Percentiles rank a stretch among this genome's conserved stretches.
Evolutionary conservation across 1,284 basidiomycete species (phyloP).

Genomic region (Melampsora larici-populina): DNA sequence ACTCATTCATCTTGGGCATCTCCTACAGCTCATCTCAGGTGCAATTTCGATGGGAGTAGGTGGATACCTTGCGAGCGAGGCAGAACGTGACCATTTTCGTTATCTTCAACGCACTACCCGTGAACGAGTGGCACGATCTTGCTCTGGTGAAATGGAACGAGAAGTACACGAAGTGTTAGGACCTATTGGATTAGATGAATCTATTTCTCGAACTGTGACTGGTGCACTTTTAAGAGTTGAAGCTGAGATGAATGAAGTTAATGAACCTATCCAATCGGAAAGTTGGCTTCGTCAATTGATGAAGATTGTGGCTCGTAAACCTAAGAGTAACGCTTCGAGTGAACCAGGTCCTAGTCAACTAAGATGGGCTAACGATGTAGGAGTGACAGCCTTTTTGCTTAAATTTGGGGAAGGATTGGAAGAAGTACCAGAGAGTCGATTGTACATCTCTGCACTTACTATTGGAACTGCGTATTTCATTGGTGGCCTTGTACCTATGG

Average conservation of each 20-base stretch:
- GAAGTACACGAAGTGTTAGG: slow-evolving; percentile 85
- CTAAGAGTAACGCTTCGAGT: neutral
- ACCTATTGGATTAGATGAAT: slow-evolving; percentile 80
- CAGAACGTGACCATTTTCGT: slow-evolving; percentile 75
- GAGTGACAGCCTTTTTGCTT: slow-evolving; percentile 81
- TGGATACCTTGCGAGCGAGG: slow-evolving; percentile 91
- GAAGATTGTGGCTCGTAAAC: slow-evolving; percentile 23
- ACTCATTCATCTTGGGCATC: slow-evolving; percentile 8
- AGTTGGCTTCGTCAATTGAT: slow-evolving; percentile 49
- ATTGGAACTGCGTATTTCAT: slow-evolving; percentile 83
- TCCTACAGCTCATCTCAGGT: slow-evolving; percentile 71
- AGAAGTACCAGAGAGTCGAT: slow-evolving; percentile 68
- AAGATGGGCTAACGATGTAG: slow-evolving; percentile 56
- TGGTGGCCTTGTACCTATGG: slow-evolving; percentile 68
- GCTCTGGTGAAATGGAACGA: slow-evolving; percentile 89
- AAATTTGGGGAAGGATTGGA: slow-evolving; percentile 89
- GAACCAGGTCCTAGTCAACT: slow-evolving; percentile 4
- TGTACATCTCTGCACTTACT: slow-evolving; percentile 82
- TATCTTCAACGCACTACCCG: slow-evolving; percentile 52
- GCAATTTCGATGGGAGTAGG: slow-evolving; percentile 94
- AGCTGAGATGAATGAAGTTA: slow-evolving; percentile 73
- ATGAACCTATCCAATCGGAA: slow-evolving; percentile 69
- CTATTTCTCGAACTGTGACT: slow-evolving; percentile 65
- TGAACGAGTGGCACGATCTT: slow-evolving; percentile 76
- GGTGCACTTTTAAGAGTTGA: slow-evolving; percentile 10